Conservation (phyloP, 2,329 filamentous ascomycete species). For the Claviceps spartinae region DNA sequence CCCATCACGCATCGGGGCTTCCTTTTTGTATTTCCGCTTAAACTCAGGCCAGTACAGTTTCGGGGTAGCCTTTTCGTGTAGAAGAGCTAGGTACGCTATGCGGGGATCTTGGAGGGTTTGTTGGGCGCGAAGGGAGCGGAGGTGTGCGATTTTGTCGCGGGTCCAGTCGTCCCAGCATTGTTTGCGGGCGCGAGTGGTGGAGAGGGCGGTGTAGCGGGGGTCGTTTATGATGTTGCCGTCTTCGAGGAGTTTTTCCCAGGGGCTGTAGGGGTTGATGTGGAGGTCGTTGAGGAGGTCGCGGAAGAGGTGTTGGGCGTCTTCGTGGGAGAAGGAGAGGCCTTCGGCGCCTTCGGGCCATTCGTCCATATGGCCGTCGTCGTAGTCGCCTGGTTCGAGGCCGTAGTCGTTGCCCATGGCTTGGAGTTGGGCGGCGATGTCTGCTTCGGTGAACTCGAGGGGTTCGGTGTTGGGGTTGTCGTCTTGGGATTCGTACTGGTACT, state of each 20-base stretch:
- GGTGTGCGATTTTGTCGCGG: conserved; percentile 55
- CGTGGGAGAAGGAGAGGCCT: conserved; percentile 55
- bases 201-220: conserved; percentile 68
- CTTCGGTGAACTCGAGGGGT: conserved; percentile 75
- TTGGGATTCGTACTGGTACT: neutral
- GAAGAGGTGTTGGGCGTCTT: conserved; percentile 68
- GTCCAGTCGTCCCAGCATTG: conserved; percentile 81
- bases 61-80: conserved; percentile 69
- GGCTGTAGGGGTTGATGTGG: conserved; percentile 70
- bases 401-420: conserved; percentile 82
- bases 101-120: conserved; percentile 72
- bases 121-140: conserved; percentile 59
- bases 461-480: conserved; percentile 19
- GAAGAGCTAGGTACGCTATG: conserved; percentile 68
- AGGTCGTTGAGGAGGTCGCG: conserved; percentile 76
- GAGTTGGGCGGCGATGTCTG: conserved; percentile 86
- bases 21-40: conserved; percentile 76
- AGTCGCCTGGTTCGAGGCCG: conserved; percentile 62
- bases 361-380: conserved; percentile 49
- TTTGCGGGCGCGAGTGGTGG: conserved; percentile 66
- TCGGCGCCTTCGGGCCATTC: conserved; percentile 59
- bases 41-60: conserved; percentile 98
- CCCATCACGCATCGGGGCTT: conserved; percentile 64
- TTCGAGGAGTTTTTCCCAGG: conserved; percentile 83
- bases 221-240: conserved; percentile 74